These are phyloP conservation scores for Blastomyces emzantsi DNA, from an alignment of 2,329 filamentous ascomycete genomes.

Conservation along the genomic window DNA sequence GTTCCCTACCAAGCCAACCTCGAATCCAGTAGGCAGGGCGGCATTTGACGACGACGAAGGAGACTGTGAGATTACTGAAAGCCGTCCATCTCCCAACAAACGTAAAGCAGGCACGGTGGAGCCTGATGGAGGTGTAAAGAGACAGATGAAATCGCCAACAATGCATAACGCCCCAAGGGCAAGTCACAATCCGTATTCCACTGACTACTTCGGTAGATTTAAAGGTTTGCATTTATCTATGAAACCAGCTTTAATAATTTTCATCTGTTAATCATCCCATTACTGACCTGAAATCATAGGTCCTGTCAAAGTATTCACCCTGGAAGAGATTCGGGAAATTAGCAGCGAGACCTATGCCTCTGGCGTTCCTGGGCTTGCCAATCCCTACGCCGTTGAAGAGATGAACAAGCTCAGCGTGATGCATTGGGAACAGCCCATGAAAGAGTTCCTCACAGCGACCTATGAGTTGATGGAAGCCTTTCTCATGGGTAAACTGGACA, in stretches of 20 bases:
- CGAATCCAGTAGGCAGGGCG: not conserved
- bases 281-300: constrained; percentile 7
- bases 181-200: not conserved
- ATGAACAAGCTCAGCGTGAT: constrained; percentile 49
- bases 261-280: not conserved
- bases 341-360: constrained; percentile 48
- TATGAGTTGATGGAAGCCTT: constrained; percentile 25
- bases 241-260: not conserved
- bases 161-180: no score
- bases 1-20: not conserved
- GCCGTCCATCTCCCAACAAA: constrained; percentile 9
- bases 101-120: constrained; percentile 10
- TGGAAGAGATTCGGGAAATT: constrained; percentile 43
- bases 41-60: constrained; percentile 5
- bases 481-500: constrained; percentile 41
- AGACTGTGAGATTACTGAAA: constrained; percentile 9
- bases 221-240: not conserved
- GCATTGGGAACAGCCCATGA: constrained; percentile 50
- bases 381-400: constrained; percentile 49
- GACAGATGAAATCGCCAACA: not conserved
- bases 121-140: constrained; percentile 7
- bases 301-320: constrained; percentile 21
- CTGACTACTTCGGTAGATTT: not conserved
- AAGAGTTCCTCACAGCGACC: constrained; percentile 29
- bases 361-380: constrained; percentile 51